Base-by-base conservation (phyloP, 78 protist genomes). In the Cavenderia fasciculata region DNA sequence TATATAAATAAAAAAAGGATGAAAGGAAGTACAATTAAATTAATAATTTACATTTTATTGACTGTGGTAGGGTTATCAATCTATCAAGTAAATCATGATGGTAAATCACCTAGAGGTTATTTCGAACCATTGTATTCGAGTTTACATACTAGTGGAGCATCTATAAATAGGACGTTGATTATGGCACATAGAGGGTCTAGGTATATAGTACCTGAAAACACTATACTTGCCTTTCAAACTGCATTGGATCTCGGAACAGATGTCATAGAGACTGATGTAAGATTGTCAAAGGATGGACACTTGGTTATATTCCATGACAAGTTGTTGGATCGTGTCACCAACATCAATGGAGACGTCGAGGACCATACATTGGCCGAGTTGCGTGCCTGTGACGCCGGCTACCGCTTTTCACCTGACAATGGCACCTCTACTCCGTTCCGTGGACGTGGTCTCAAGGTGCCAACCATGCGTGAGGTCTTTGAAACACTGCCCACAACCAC, bases 181-280 rank as follows among this genome's bases (percentile, higher is more conserved):
- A 21, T 78, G 31, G 49, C 87, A 29, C 87, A 78, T 25, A 27
- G 87, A 18, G 87, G 87, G 11, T 78, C 87, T 8, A 62, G 87
- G 38, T 78, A 78, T 40, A 16, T 78, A 5, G 25, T 78, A 31
- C 87, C 87, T n/a, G 87, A 78, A 31, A 78, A 78, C 33, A 65
- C 87, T 14, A 51, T 78, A 16, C 36, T 65, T 3, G 87, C 87
- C 34, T 78, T 78, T 19, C 23, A 78, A 36, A 78, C 87, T n/a
- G 87, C 87, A 7, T 23, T 78, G 16, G 87, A 78, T 11, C 16
- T 78, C 4, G 87, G 87, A 19, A 51, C 87, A 8, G 87, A 78
- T 78, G 87, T 78, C 8, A 52, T 78, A 4, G 87, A 78, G 57
- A 66, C 77, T 14, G 88, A 79, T 65, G 76, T 66, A 18, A 63